Base-by-base conservation (phyloP, 257 asterid genomes). In the Coffea canephora region DNA sequence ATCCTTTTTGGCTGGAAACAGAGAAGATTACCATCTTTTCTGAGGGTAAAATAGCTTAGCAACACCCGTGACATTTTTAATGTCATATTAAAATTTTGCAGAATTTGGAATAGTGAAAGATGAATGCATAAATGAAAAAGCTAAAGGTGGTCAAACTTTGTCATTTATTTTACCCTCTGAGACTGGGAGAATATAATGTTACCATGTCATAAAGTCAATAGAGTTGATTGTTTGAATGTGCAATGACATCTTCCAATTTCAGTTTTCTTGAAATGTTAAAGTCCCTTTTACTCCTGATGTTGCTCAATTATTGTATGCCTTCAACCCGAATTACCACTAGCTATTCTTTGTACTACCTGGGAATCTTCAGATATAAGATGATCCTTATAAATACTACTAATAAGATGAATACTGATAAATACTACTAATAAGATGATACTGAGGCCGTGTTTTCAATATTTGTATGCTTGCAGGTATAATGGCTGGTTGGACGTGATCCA, bases 401-500 rank as follows among this genome's bases (percentile, higher is more conserved):
- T 31, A 31, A 31, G 34, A 31, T 31, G 34, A 31, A 31, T 31
- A 31, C 34, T 31, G 34, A 31, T 12, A 12, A 52, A 13, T 12
- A 12, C 15, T 36, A 36, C 6, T 36, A 34, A 15, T 36, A 15
- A 27, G 19, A 54, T 73, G 46, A 67, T 36, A 52, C 75, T 73
- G 76, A 16, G 46, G 50, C 45, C 25, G 0, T 13, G n/a, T 59
- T 77, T 10, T 23, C 75, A 39, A 72, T 70, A 6, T 62, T 68
- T 36, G 15, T 78, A 62, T 62, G 48, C 68, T 67, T 73, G 46
- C 87, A 93, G 97, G 93, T 93, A 93, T 78, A 89, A 77, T 57
- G 94, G 97, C 71, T 91, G 96, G 96, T 71, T 80, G 77, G 96
- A 93, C 77, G 91, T 88, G 12, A 79, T 91, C 83, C 82, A 70